phyloP scores from a whole-genome alignment of 129 eudicot species.

The Lactuca sativa region DNA sequence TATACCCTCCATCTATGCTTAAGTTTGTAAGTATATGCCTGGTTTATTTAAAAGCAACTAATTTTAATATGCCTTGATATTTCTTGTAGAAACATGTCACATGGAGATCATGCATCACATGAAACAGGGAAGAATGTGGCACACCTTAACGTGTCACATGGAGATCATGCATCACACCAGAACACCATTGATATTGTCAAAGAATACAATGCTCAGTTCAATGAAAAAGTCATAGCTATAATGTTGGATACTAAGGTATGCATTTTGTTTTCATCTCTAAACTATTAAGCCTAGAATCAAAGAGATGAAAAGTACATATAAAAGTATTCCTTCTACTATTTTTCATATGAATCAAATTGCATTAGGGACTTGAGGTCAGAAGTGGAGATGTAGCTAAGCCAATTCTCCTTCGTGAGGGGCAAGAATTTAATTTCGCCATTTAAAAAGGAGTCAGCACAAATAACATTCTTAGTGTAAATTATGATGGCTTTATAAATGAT shows the following conservation, averaged over 20 bases:
- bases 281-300: no score
- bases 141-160: no score
- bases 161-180: no score
- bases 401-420: slow-evolving; percentile 77
- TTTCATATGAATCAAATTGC: slow-evolving; percentile 17
- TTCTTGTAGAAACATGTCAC: slow-evolving; percentile 38
- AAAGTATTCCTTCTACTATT: no score
- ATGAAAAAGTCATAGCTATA: slow-evolving; percentile 81
- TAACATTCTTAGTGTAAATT: slow-evolving; percentile 91
- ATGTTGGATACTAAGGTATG: slow-evolving; percentile 96
- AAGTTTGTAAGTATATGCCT: not conserved
- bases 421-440: slow-evolving; percentile 84
- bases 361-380: slow-evolving; percentile 97
- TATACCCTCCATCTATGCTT: not conserved
- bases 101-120: slow-evolving; percentile 97
- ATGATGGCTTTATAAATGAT: slow-evolving; percentile 91
- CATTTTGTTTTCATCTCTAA: slow-evolving; percentile 9
- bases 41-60: not conserved
- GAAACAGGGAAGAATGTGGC: no score
- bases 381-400: slow-evolving; percentile 98
- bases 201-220: slow-evolving; percentile 81
- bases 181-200: slow-evolving; percentile 87
- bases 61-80: not conserved
- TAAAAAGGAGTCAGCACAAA: slow-evolving; percentile 83
- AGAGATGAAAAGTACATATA: no score